Base-by-base conservation (phyloP, 1,284 basidiomycete species). In the Puccinia polysora region DNA sequence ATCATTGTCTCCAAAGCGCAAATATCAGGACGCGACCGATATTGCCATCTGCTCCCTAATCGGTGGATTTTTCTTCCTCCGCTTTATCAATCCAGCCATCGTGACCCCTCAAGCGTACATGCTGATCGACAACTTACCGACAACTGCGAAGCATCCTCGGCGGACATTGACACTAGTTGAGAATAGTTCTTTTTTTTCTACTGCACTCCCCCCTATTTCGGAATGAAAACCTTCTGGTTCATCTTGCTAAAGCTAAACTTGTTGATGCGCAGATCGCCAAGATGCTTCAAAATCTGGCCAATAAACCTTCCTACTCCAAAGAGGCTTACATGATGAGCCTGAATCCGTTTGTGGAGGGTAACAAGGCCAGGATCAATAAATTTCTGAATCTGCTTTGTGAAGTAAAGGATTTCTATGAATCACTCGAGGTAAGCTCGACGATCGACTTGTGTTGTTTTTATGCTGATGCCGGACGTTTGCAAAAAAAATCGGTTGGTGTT, bases 231-330 rank as follows among this genome's bases (percentile, higher is more conserved):
- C n/a, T n/a, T n/a, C n/a, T n/a, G n/a, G n/a, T n/a, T n/a, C n/a
- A n/a, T n/a, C n/a, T n/a, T n/a, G n/a, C n/a, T n/a, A n/a, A n/a
- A n/a, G n/a, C n/a, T n/a, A n/a, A n/a, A n/a, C n/a, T n/a, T n/a
- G n/a, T n/a, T n/a, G n/a, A n/a, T n/a, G n/a, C n/a, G n/a, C n/a
- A 94, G 91, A 97, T 98, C 77, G 96, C 96, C 73, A 99, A 99
- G 84, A 97, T 98, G 94, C 83, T 99, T 68, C 96, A 99, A 81
- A 97, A 98, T 80, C 84, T 98, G 64, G 96, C 96, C 32, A 99
- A 99, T 83, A 97, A 98, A 82, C 95, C 96, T 0, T 93, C 89
- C 1, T 97, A 97, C 78, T 86, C 93, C 25, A 99, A 99, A 80
- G 96, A 98, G 80, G 88, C 88, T 30, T 97, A 97, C 82, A 98